These are phyloP conservation scores for Cephalotrichum gorgonifer DNA, from an alignment of 2,329 filamentous ascomycete genomes.

Conservation along the genomic window DNA sequence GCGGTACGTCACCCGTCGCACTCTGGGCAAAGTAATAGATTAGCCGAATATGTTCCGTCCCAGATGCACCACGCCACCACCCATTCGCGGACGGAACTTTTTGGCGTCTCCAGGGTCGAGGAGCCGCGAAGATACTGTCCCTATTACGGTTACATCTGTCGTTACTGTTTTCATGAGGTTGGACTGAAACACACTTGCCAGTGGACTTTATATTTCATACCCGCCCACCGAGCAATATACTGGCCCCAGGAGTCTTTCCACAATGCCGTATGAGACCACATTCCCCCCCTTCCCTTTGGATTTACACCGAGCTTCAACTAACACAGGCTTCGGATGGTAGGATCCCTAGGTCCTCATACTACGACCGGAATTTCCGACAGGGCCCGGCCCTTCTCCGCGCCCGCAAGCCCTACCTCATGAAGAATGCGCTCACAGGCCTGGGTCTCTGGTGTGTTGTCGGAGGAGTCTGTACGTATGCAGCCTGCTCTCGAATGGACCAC, in stretches of 20 bases:
- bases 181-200: not conserved
- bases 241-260: no score
- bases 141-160: not conserved
- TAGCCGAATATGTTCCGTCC: conserved; percentile 1
- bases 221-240: no score
- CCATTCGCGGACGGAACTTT: not conserved
- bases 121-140: not conserved
- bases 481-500: not conserved
- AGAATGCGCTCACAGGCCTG: conserved; percentile 76
- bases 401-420: conserved; percentile 81
- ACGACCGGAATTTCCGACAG: conserved; percentile 78
- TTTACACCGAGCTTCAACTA: not conserved
- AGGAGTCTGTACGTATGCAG: conserved; percentile 62
- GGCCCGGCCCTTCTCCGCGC: conserved; percentile 84
- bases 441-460: conserved; percentile 65
- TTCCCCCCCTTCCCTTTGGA: not conserved
- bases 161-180: not conserved
- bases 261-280: conserved; percentile 3
- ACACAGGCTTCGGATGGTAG: conserved; percentile 12
- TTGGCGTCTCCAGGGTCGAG: not conserved
- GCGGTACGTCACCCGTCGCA: not conserved
- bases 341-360: conserved; percentile 62
- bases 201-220: no score
- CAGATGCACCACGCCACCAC: not conserved
- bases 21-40: not conserved